These are phyloP conservation scores for Pythium inflatum DNA, from an alignment of 352 stramenopile genomes.

Conservation along the genomic window DNA sequence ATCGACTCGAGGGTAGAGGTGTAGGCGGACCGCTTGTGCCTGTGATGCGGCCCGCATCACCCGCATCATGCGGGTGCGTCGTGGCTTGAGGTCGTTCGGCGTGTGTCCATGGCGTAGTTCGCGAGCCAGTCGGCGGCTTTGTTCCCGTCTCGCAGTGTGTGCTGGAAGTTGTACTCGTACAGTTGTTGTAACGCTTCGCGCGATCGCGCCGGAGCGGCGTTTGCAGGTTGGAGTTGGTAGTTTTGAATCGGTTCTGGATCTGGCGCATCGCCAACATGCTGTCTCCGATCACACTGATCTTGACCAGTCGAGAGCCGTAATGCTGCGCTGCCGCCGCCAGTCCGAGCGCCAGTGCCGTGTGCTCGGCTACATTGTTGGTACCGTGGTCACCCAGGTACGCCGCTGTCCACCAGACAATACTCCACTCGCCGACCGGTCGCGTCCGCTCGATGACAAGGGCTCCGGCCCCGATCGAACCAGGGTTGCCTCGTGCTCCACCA, in stretches of 20 bases:
- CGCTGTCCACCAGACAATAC: neutral
- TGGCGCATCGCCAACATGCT: neutral
- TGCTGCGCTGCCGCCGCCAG: neutral
- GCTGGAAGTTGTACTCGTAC: no score
- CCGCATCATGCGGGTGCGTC: no score
- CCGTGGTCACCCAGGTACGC: neutral
- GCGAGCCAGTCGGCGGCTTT: no score
- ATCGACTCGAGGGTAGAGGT: no score
- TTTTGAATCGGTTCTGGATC: neutral
- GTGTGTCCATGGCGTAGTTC: no score
- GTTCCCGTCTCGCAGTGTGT: no score
- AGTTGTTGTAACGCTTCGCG: no score
- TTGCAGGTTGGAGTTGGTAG: no score
- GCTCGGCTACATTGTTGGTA: constrained; percentile 1
- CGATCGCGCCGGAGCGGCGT: no score
- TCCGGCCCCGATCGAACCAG: neutral
- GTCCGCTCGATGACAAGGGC: neutral
- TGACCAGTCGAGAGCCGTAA: neutral
- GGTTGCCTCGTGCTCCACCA: neutral
- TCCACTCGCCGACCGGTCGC: neutral
- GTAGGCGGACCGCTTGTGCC: no score
- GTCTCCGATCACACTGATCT: neutral
- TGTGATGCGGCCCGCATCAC: no score
- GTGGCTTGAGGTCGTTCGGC: no score
- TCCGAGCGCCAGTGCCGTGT: neutral